Evolutionary conservation across 1,139 yeast species (phyloP).

Genomic region (Candida tetrigidarum): DNA sequence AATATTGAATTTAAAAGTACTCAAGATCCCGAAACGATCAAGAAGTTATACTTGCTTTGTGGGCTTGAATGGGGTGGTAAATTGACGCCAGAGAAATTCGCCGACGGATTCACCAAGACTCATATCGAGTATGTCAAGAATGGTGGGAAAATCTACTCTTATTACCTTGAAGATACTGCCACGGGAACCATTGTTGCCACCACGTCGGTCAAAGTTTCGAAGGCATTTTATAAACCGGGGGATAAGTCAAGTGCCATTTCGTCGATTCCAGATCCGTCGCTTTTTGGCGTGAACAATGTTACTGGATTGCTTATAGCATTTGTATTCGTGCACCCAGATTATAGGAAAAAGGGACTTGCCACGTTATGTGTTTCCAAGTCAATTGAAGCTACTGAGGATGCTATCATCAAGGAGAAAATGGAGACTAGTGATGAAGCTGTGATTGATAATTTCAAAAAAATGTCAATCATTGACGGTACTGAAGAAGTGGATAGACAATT

Average conservation of each 20-base stretch:
- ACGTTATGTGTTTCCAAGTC: slow-evolving; percentile 29
- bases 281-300: slow-evolving; percentile 37
- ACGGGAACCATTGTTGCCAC: slow-evolving; percentile 30
- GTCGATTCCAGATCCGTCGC: slow-evolving; percentile 36
- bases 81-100: slow-evolving; percentile 30
- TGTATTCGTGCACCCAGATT: slow-evolving; percentile 33
- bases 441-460: slow-evolving; percentile 33
- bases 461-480: slow-evolving; percentile 29
- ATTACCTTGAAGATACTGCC: slow-evolving; percentile 32
- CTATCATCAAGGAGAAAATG: slow-evolving; percentile 30
- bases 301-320: slow-evolving; percentile 31
- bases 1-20: slow-evolving; percentile 21
- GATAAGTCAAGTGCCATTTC: slow-evolving; percentile 31
- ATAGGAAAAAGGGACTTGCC: slow-evolving; percentile 38
- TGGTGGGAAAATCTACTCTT: slow-evolving; percentile 25
- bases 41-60: slow-evolving; percentile 29
- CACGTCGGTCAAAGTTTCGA: slow-evolving; percentile 27
- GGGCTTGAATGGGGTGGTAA: slow-evolving; percentile 36
- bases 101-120: slow-evolving; percentile 22
- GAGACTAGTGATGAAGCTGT: slow-evolving; percentile 25
- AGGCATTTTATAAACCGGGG: slow-evolving; percentile 38
- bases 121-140: slow-evolving; percentile 19
- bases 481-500: slow-evolving; percentile 35
- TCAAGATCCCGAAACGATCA: slow-evolving; percentile 31
- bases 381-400: slow-evolving; percentile 37